A percentile compares a stretch with the other conserved stretches of the same genome.
These are phyloP conservation scores for Yamadazyma scolyti DNA, from an alignment of 805 yeast species.

Conservation along the genomic window DNA sequence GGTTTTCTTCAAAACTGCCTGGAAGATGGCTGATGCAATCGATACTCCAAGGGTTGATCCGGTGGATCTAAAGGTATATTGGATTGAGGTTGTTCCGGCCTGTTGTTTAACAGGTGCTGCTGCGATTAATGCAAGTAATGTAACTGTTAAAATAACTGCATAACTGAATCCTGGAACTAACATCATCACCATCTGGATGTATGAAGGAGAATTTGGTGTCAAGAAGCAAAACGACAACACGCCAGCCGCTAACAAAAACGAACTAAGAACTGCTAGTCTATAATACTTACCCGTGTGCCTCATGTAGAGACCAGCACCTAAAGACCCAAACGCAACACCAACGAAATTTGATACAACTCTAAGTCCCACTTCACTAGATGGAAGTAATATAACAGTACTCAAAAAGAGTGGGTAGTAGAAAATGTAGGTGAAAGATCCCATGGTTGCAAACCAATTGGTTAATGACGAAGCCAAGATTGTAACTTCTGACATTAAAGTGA, in stretches of 20 bases:
- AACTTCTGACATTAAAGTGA: conserved; percentile 51
- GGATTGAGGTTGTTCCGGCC: conserved; percentile 86
- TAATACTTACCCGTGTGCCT: conserved; percentile 60
- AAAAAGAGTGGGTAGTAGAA: conserved; percentile 72
- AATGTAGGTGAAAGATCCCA: conserved; percentile 60
- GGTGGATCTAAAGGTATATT: conserved; percentile 81
- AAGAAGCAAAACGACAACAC: conserved; percentile 27
- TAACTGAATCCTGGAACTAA: conserved; percentile 62
- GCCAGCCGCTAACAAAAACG: conserved; percentile 40
- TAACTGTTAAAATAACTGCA: conserved; percentile 64
- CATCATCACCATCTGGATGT: conserved; percentile 27
- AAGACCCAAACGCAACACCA: conserved; percentile 50
- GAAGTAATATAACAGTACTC: conserved; percentile 47
- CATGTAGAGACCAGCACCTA: conserved; percentile 13
- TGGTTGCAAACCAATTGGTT: conserved; percentile 67
- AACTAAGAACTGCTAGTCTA: conserved; percentile 37
- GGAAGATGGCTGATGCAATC: conserved; percentile 63
- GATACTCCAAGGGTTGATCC: conserved; percentile 86
- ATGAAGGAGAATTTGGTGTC: conserved; percentile 15
- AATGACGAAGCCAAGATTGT: conserved; percentile 65
- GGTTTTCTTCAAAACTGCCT: conserved; percentile 35
- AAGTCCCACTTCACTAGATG: conserved; percentile 56
- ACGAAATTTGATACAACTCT: conserved; percentile 64
- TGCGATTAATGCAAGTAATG: conserved; percentile 71
- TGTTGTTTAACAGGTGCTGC: conserved; percentile 67